phyloP scores from a whole-genome alignment of 148 eudicot species.

The Arctostaphylos glauca region DNA sequence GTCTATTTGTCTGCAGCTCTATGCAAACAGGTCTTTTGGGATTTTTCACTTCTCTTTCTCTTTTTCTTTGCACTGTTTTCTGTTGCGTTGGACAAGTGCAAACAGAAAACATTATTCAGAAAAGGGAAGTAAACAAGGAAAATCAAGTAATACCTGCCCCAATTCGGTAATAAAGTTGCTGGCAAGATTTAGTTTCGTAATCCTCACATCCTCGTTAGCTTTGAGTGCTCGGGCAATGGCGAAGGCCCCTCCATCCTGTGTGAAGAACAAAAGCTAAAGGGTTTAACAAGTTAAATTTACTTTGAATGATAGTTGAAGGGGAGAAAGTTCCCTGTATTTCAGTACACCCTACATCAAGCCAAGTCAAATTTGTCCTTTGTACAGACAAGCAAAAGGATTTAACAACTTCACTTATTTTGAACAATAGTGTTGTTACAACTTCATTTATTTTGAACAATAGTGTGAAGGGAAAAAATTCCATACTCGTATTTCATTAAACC shows the following conservation, averaged over 20 bases:
- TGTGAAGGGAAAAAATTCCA: conserved; percentile 5
- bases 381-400: not conserved
- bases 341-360: conserved; percentile 78
- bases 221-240: conserved; percentile 96
- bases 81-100: not conserved
- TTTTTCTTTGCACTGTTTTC: not conserved
- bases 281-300: conserved; percentile 9
- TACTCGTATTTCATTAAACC: conserved; percentile 92
- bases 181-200: conserved; percentile 69
- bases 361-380: conserved; percentile 33
- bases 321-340: conserved; percentile 62
- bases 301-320: not conserved
- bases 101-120: not conserved
- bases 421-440: not conserved
- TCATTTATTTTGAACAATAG: not conserved
- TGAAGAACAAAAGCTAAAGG: not conserved
- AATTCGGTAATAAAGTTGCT: conserved; percentile 86
- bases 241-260: conserved; percentile 88
- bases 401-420: conserved; percentile 6
- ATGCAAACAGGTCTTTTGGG: not conserved
- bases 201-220: conserved; percentile 85
- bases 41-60: too few species aligned
- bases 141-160: conserved; percentile 60
- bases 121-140: not conserved
- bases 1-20: not conserved